Evolutionary conservation across 345 rosid genomes (phyloP), one percentile per base, ranked within the genome.

Genomic region (Bruguiera gymnorhiza): DNA sequence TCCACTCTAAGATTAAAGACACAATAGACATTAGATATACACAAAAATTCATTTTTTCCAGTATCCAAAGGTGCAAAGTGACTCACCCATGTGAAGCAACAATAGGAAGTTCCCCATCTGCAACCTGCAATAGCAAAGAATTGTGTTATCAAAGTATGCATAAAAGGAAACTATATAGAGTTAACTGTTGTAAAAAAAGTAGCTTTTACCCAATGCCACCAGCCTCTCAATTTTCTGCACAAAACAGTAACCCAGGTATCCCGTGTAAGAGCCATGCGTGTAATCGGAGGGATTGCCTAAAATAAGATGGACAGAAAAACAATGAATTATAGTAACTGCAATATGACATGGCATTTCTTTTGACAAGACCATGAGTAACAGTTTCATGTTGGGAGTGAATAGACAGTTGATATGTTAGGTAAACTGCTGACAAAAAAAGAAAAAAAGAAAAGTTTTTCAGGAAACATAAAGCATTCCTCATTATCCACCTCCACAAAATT

Each of bases 161-260:
- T 39, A 54, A 48, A 56, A 39, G 32, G 58, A 20, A 23, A 36
- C 39, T 51, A 54, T 67, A 60, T 52, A 75, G 24, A 70, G 64
- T 34, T 48, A 48, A 68, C 24, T 8, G 68, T 54, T 57, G 62
- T 76, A 69, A 73, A 29, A 29, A 58, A 51, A 69, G 62, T 65
- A 75, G 63, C 63, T 36, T 60, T 84, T 90, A 96, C 99, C 99
- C 97, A 90, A 78, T 89, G 98, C 99, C 99, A 96, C 92, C 98
- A 90, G 86, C 92, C 96, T 84, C 96, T 82, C 76, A 96, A 78
- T 81, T 96, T 96, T 86, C 95, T 83, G 88, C 98, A 90, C 81
- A 96, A 81, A 73, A 96, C 96, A 46, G 99, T 96, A 73, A 96
- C 73, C 99, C 99, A 96, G 66, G 98, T 90, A 81, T 89, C 99